Evolutionary conservation across 139 green algal genomes (phyloP).

Genomic region (Eudorina sp.): DNA sequence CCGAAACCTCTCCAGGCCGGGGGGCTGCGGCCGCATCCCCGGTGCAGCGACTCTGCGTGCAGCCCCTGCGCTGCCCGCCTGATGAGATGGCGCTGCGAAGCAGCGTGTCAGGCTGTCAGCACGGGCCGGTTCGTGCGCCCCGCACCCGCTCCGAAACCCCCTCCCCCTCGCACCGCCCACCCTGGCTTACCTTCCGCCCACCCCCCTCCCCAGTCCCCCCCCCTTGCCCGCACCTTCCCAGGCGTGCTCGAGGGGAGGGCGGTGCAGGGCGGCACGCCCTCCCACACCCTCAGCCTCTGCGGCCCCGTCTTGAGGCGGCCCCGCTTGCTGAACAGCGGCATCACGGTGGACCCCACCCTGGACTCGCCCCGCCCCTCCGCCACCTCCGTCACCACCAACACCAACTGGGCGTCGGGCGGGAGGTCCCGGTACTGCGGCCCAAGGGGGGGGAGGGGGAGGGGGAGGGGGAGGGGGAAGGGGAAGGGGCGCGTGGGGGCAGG

Average conservation of each 20-base stretch:
- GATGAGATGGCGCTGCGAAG: no score
- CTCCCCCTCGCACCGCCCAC: background rate
- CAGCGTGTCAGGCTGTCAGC: no score
- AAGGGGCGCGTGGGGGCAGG: no score
- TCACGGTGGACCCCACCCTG: conserved; percentile 73
- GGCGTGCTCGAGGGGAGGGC: conserved; percentile 73
- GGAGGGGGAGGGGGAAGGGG: no score
- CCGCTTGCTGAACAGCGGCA: conserved; percentile 92
- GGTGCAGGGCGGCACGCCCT: conserved; percentile 64
- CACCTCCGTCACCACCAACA: conserved; percentile 70
- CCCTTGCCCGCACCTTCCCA: conserved; percentile 78
- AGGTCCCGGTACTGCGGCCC: conserved; percentile 86
- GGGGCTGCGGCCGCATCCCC: no score
- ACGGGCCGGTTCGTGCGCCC: no score
- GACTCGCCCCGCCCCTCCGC: conserved; percentile 37
- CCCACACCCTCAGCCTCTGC: conserved; percentile 80
- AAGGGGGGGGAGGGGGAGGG: background rate
- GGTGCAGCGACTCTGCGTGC: no score
- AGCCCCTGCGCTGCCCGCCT: no score
- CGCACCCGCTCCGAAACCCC: no score
- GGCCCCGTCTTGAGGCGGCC: conserved; percentile 85
- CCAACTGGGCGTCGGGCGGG: conserved; percentile 77
- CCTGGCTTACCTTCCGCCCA: background rate
- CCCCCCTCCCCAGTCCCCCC: background rate
- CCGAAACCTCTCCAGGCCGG: no score